These are phyloP conservation scores for Oryza glumipatula DNA, from an alignment of 176 grass and related monocot genomes.

Conservation along the genomic window DNA sequence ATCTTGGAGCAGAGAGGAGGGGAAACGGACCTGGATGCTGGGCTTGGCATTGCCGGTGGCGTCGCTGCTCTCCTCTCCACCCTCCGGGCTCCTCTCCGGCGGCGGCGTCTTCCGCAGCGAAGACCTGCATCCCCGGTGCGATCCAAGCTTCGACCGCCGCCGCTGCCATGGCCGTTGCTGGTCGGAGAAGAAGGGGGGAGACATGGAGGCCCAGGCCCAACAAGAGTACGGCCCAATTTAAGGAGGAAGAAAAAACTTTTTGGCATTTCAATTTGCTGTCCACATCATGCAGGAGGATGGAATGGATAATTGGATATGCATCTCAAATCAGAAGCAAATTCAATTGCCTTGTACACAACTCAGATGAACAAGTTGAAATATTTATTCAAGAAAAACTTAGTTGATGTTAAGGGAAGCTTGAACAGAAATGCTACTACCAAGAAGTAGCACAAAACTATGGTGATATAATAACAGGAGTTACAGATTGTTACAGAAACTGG, in stretches of 20 bases:
- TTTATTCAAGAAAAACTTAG: neutral
- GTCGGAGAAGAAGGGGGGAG: neutral
- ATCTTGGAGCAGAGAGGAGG: neutral
- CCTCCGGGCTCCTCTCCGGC: slow-evolving; percentile 35
- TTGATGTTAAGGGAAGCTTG: neutral
- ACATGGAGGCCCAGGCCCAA: neutral
- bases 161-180: neutral
- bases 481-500: neutral
- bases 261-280: neutral
- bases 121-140: slow-evolving; percentile 36
- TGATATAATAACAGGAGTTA: too few species aligned
- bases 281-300: neutral
- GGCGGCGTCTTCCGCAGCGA: slow-evolving; percentile 48
- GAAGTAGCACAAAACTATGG: neutral
- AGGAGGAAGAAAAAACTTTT: neutral
- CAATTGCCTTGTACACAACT: neutral
- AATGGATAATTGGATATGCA: neutral
- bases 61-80: slow-evolving; percentile 72
- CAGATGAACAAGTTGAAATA: neutral
- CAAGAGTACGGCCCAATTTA: neutral
- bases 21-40: slow-evolving; percentile 66
- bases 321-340: neutral
- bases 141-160: neutral
- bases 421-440: neutral
- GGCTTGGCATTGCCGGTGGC: slow-evolving; percentile 70